phyloP scores from a whole-genome alignment of 2,329 filamentous ascomycete genomes.

The Aspergillus pseudotamarii region DNA sequence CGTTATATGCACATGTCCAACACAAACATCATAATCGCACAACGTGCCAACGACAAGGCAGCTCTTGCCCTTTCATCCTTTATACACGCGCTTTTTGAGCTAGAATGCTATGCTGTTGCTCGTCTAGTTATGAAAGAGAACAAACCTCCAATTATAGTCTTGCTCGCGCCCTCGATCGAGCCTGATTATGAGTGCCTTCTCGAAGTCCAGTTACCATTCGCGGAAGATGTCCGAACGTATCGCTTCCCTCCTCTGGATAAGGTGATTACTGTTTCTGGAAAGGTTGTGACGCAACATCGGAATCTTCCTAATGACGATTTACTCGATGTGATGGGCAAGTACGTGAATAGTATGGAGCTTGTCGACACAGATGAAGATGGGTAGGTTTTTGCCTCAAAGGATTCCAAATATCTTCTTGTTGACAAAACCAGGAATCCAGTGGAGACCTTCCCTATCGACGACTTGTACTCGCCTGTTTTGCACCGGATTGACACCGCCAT shows the following conservation, averaged over 20 bases:
- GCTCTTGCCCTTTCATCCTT: constrained; percentile 84
- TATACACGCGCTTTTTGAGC: constrained; percentile 81
- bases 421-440: constrained; percentile 45
- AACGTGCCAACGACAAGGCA: constrained; percentile 78
- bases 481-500: constrained; percentile 88
- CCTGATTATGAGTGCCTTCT: constrained; percentile 80
- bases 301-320: constrained; percentile 78
- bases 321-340: constrained; percentile 80
- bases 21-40: constrained; percentile 74
- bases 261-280: constrained; percentile 84
- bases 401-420: constrained; percentile 2
- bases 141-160: constrained; percentile 73
- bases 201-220: constrained; percentile 87
- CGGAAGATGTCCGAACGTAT: constrained; percentile 88
- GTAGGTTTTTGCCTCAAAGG: constrained; percentile 44
- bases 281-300: constrained; percentile 76
- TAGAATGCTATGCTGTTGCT: constrained; percentile 83
- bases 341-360: constrained; percentile 91
- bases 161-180: constrained; percentile 80
- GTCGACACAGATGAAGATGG: constrained; percentile 73
- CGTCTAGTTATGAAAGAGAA: constrained; percentile 82
- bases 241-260: constrained; percentile 87
- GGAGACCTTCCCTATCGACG: constrained; percentile 78
- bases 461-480: constrained; percentile 81
- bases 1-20: constrained; percentile 85